Percentiles rank a stretch among this genome's conserved stretches.
phyloP scores from a whole-genome alignment of 495 filamentous ascomycete species.

The Podospora didyma region DNA sequence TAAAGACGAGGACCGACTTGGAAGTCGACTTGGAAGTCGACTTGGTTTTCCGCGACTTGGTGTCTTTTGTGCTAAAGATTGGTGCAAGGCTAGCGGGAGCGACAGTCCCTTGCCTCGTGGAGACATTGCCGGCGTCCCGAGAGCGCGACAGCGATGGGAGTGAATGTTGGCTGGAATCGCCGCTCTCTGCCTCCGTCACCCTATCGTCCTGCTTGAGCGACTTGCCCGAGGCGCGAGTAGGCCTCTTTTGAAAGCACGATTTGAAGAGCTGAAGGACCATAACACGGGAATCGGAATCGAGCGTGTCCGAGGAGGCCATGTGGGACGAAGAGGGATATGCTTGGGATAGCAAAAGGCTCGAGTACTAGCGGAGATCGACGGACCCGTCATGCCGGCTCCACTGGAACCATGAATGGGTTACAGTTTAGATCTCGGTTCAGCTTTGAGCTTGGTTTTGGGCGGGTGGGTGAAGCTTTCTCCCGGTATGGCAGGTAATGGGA shows the following conservation, averaged over 20 bases:
- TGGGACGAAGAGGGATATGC: not conserved
- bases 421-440: conserved; percentile 1
- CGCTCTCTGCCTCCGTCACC: conserved; percentile 23
- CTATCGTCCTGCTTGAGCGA: conserved; percentile 9
- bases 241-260: conserved; percentile 25
- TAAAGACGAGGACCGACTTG: conserved; percentile 11
- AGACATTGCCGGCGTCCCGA: not conserved
- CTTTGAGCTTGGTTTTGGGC: not conserved
- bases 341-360: not conserved
- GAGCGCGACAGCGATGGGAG: not conserved
- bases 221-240: conserved; percentile 10
- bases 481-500: not conserved
- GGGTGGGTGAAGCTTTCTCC: not conserved
- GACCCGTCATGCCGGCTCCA: conserved; percentile 6
- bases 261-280: conserved; percentile 23
- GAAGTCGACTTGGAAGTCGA: conserved; percentile 8
- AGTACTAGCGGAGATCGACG: conserved; percentile 8
- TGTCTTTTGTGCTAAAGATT: not conserved
- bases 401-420: conserved; percentile 5
- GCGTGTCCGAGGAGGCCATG: conserved; percentile 5
- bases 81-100: not conserved
- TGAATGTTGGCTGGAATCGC: conserved; percentile 7
- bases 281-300: conserved; percentile 2
- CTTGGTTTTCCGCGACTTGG: conserved; percentile 10
- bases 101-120: not conserved